phyloP scores from a whole-genome alignment of 108 stramenopile species.

The Mediolabrus comicus region DNA sequence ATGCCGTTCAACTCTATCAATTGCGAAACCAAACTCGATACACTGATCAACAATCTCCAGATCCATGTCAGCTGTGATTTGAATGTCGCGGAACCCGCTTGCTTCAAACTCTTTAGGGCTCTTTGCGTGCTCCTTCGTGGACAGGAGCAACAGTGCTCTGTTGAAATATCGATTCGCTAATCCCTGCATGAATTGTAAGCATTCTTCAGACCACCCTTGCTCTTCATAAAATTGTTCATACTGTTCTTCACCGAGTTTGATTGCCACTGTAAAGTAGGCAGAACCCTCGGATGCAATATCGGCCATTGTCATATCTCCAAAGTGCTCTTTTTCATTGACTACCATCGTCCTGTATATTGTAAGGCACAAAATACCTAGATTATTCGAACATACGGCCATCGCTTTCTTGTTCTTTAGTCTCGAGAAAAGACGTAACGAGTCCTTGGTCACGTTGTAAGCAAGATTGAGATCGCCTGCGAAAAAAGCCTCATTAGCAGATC shows the following conservation, averaged over 20 bases:
- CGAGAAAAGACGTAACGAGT: conserved; percentile 55
- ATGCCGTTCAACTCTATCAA: conserved; percentile 40
- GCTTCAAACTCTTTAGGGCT: conserved; percentile 31
- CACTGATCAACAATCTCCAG: conserved; percentile 50
- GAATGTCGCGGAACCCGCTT: conserved; percentile 36
- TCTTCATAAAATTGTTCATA: conserved; percentile 45
- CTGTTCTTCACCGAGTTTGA: conserved; percentile 43
- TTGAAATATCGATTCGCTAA: conserved; percentile 69
- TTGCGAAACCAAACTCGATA: conserved; percentile 31
- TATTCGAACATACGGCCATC: conserved; percentile 60
- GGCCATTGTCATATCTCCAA: conserved; percentile 25
- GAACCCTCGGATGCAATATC: conserved; percentile 28
- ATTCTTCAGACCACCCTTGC: conserved; percentile 44
- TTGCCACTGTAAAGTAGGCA: conserved; percentile 39
- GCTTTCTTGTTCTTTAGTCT: conserved; percentile 68
- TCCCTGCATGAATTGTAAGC: conserved; percentile 46
- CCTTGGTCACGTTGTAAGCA: conserved; percentile 48
- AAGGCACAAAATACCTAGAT: conserved; percentile 58
- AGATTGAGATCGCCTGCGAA: conserved; percentile 46
- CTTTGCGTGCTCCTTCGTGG: conserved; percentile 28
- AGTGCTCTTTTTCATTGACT: background rate
- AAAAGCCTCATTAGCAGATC: conserved; percentile 57
- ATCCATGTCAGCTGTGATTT: conserved; percentile 24
- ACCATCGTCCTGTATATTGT: conserved; percentile 47
- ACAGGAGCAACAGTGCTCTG: conserved; percentile 59